Conservation (phyloP, 768 basidiomycete species). For the Pholiota microspora region DNA sequence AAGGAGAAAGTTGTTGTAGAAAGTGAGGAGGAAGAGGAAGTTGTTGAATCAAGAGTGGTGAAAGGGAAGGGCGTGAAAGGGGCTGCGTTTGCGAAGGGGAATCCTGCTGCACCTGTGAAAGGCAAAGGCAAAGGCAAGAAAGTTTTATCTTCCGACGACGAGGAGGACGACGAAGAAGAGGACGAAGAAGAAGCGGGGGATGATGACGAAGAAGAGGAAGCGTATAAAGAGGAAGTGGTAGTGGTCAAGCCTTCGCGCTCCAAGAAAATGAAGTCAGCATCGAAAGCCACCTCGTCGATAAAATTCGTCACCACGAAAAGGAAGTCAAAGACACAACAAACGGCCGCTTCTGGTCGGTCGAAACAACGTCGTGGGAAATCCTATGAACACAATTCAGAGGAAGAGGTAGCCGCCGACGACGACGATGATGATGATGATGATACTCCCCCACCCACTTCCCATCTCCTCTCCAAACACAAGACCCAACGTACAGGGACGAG, state of each 20-base stretch:
- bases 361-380: conserved; percentile 15
- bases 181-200: conserved; percentile 17
- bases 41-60: conserved; percentile 11
- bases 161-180: conserved; percentile 12
- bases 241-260: conserved; percentile 1
- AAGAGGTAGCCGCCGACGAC: conserved; percentile 3
- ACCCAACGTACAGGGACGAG: neutral
- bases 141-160: neutral
- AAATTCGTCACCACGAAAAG: conserved; percentile 10
- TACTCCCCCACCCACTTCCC: conserved; percentile 4
- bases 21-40: conserved; percentile 14
- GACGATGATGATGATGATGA: conserved; percentile 2
- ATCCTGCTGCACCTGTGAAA: too few species aligned
- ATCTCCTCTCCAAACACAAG: conserved; percentile 5
- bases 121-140: conserved; percentile 13
- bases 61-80: neutral
- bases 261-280: neutral
- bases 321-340: conserved; percentile 12
- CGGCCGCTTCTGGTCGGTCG: neutral
- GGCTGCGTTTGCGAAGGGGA: neutral
- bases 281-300: conserved; percentile 7
- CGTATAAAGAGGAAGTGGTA: conserved; percentile 17
- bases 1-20: conserved; percentile 11
- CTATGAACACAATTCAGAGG: conserved; percentile 15
- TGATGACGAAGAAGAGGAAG: conserved; percentile 1